Evolutionary conservation across 1,284 basidiomycete genomes (phyloP).

Genomic region (Prillingera fragicola): DNA sequence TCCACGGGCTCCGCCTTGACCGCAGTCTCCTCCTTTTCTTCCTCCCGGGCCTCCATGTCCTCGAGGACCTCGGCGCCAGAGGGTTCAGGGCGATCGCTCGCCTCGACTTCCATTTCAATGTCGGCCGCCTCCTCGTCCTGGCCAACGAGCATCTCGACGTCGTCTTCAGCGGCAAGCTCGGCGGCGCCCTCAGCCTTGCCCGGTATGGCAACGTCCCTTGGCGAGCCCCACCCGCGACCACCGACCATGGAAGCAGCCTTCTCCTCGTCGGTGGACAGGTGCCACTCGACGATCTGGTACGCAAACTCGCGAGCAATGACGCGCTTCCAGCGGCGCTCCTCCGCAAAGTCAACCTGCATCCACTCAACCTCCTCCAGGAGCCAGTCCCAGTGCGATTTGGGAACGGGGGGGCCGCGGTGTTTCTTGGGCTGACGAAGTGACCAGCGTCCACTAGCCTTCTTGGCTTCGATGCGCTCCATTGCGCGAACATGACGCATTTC

Average conservation of each 20-base stretch:
- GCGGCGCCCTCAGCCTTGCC: constrained; percentile 10
- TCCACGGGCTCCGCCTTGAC: background rate
- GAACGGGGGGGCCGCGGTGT: constrained; percentile 70
- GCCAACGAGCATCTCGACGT: constrained; percentile 41
- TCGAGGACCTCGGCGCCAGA: constrained; percentile 34
- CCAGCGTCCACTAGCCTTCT: constrained; percentile 81
- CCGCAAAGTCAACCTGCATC: constrained; percentile 91
- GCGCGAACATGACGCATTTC: constrained; percentile 72
- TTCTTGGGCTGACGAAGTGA: constrained; percentile 94
- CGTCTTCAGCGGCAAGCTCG: constrained; percentile 31
- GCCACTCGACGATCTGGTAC: constrained; percentile 79
- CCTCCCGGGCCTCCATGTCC: constrained; percentile 24
- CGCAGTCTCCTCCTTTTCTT: constrained; percentile 21
- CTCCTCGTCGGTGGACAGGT: constrained; percentile 64
- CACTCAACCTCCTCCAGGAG: constrained; percentile 98
- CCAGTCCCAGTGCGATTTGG: constrained; percentile 93
- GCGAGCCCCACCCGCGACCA: constrained; percentile 38
- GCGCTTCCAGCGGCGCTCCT: constrained; percentile 90
- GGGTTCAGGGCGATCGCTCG: constrained; percentile 13
- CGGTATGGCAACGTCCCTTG: constrained; percentile 26
- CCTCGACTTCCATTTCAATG: constrained; percentile 17
- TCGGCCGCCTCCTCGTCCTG: constrained; percentile 22
- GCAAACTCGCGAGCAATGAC: constrained; percentile 80
- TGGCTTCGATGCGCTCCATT: constrained; percentile 75
- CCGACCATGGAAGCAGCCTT: constrained; percentile 59